Evolutionary conservation across 2,329 filamentous ascomycete genomes (phyloP).

Genomic region (Westerdykella aurantiaca): DNA sequence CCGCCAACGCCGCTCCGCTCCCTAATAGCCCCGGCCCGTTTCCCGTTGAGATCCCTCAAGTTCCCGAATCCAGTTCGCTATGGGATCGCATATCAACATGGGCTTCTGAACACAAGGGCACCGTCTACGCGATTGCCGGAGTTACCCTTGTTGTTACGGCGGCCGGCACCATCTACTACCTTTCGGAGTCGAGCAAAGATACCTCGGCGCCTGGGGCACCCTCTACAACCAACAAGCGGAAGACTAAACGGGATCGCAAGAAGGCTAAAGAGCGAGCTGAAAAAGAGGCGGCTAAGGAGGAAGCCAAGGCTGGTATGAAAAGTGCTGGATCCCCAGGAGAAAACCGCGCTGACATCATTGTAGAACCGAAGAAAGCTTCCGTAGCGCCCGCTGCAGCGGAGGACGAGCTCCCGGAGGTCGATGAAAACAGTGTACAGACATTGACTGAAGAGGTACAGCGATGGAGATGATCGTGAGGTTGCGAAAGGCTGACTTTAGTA

Average conservation of each 20-base stretch:
- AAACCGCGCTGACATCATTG: constrained; percentile 8
- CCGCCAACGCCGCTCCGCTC: constrained; percentile 21
- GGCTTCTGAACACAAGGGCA: constrained; percentile 91
- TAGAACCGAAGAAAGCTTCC: constrained; percentile 34
- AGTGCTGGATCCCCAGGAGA: neutral
- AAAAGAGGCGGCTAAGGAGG: constrained; percentile 44
- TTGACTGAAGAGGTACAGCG: constrained; percentile 40
- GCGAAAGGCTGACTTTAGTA: constrained; percentile 42
- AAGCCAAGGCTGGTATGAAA: constrained; percentile 27
- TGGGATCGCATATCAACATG: constrained; percentile 89
- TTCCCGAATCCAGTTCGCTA: constrained; percentile 56
- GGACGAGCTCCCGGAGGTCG: constrained; percentile 47
- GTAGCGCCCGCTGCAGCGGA: constrained; percentile 31
- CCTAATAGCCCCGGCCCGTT: constrained; percentile 31
- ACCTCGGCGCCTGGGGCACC: constrained; percentile 27
- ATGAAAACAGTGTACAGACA: constrained; percentile 40
- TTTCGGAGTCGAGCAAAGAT: constrained; percentile 51
- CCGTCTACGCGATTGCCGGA: constrained; percentile 93
- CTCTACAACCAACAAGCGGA: constrained; percentile 52
- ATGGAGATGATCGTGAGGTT: neutral
- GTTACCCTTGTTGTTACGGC: constrained; percentile 87
- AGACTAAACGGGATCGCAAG: constrained; percentile 83
- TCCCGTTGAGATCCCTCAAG: constrained; percentile 35
- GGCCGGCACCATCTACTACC: constrained; percentile 89
- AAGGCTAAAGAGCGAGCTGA: constrained; percentile 70